Percentiles rank a stretch among this genome's conserved stretches.
Conservation (phyloP, 1,284 basidiomycete species). For the Hemileia vastatrix region DNA sequence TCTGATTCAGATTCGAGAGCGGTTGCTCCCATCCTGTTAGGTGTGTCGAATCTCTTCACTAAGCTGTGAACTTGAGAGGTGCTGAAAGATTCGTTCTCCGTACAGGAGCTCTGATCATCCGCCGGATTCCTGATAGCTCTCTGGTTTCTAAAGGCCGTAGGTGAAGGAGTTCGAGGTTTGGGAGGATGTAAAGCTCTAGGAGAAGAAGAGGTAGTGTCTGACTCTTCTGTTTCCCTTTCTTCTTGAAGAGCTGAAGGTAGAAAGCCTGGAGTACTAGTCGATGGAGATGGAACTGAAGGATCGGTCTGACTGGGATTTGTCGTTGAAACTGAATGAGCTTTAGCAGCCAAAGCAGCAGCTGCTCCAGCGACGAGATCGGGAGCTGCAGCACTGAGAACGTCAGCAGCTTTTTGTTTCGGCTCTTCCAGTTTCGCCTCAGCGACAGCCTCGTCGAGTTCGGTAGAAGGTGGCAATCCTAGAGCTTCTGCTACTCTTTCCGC, state of each 20-base stretch:
- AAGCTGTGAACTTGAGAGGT: slow-evolving; percentile 24
- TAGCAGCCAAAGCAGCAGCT: background rate
- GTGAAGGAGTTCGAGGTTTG: slow-evolving; percentile 56
- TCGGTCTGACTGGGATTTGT: background rate
- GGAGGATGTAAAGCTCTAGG: slow-evolving; percentile 25
- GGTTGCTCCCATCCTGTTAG: too few relatives aligned
- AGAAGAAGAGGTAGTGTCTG: too few relatives aligned
- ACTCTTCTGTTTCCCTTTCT: slow-evolving; percentile 4
- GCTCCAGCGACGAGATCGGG: background rate
- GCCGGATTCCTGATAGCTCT: slow-evolving; percentile 42
- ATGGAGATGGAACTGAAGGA: background rate
- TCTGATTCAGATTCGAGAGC: background rate
- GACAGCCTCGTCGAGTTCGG: slow-evolving; percentile 43
- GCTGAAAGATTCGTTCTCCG: too few relatives aligned
- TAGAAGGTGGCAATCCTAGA: slow-evolving; percentile 32
- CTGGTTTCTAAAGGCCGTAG: slow-evolving; percentile 63
- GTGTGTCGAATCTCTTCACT: too few relatives aligned
- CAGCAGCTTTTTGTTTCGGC: background rate
- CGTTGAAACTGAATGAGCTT: background rate
- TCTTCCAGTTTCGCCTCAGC: slow-evolving; percentile 13
- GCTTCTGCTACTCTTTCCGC: slow-evolving; percentile 28
- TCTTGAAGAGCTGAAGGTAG: background rate
- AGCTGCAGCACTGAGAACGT: background rate
- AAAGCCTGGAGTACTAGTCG: background rate
- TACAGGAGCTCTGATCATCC: slow-evolving; percentile 35